phyloP scores from a whole-genome alignment of 1,284 basidiomycete species.

The Cryptococcus sp. region DNA sequence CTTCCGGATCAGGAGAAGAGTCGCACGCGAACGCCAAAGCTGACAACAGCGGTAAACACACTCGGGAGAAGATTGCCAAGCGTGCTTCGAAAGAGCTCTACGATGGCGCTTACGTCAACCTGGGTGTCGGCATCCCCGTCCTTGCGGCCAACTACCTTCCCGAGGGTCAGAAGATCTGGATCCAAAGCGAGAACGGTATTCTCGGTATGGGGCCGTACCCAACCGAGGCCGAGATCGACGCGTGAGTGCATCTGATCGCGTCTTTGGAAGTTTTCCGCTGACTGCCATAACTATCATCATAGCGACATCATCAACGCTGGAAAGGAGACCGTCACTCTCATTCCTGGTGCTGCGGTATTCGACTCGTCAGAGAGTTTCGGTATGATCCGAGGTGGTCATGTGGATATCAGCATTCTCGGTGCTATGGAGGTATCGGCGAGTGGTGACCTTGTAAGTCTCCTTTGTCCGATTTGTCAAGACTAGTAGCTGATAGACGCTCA shows the following conservation, averaged over 20 bases:
- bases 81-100: conserved; percentile 82
- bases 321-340: conserved; percentile 82
- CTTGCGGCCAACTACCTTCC: conserved; percentile 81
- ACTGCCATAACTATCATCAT: conserved; percentile 12
- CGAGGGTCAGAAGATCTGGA: conserved; percentile 79
- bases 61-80: conserved; percentile 74
- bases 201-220: conserved; percentile 95
- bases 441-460: conserved; percentile 72
- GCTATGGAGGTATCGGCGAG: conserved; percentile 91
- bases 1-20: conserved; percentile 16
- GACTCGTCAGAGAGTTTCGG: conserved; percentile 66
- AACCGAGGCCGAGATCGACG: conserved; percentile 79
- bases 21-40: conserved; percentile 36
- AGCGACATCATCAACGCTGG: background rate
- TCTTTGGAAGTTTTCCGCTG: background rate
- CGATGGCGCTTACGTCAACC: conserved; percentile 79
- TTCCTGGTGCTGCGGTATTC: conserved; percentile 90
- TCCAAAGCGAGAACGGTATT: conserved; percentile 94
- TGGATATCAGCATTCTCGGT: conserved; percentile 86
- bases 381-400: conserved; percentile 95
- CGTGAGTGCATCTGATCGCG: conserved; percentile 60
- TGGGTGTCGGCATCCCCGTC: conserved; percentile 86
- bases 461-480: background rate
- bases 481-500: background rate
- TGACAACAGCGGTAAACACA: conserved; percentile 28